Percentiles rank a stretch among this genome's conserved stretches.
phyloP scores from a whole-genome alignment of 306 rosid species.

The Fragaria ananassa region DNA sequence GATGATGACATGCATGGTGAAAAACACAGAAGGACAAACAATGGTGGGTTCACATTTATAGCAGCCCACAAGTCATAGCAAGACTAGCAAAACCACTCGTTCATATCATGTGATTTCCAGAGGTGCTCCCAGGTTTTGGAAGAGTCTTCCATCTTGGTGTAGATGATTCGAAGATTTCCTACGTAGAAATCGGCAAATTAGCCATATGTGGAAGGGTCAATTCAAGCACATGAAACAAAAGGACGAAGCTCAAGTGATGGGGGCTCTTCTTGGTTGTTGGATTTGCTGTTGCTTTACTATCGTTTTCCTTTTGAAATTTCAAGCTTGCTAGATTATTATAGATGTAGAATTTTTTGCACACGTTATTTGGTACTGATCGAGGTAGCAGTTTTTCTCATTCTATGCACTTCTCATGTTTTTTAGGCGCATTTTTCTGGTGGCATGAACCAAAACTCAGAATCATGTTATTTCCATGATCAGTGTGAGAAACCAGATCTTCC shows the following conservation, averaged over 20 bases:
- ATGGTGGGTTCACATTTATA: conserved; percentile 40
- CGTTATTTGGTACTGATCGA: neutral
- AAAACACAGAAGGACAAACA: conserved; percentile 28
- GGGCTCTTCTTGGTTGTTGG: neutral
- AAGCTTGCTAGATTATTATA: neutral
- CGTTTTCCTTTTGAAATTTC: neutral
- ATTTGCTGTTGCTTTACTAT: neutral
- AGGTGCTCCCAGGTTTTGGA: neutral
- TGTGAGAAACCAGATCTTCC: neutral
- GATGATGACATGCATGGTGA: conserved; percentile 3
- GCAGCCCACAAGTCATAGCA: conserved; percentile 17
- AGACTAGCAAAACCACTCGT: conserved; percentile 23
- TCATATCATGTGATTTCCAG: neutral
- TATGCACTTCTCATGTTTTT: neutral
- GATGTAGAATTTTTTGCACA: neutral
- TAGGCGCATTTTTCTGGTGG: neutral
- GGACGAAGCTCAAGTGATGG: neutral
- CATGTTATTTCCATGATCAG: neutral
- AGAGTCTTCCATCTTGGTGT: neutral
- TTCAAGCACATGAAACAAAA: neutral
- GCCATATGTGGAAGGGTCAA: neutral
- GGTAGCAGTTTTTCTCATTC: neutral
- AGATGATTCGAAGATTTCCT: neutral
- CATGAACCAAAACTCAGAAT: neutral
- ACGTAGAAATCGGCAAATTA: neutral